phyloP scores from a whole-genome alignment of 2,329 filamentous ascomycete species.

The Colletotrichum spaethianum region DNA sequence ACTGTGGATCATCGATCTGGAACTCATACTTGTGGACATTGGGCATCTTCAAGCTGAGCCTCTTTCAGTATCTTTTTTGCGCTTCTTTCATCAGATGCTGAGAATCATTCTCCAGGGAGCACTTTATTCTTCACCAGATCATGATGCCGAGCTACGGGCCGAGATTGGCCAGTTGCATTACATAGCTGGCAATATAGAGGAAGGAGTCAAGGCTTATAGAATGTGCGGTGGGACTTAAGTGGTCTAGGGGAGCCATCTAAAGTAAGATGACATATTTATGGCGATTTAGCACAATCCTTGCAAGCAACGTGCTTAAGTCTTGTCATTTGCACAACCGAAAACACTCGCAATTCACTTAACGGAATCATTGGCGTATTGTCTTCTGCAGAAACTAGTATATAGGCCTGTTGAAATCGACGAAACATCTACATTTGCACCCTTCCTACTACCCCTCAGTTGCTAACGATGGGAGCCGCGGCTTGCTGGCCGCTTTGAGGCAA shows the following conservation, averaged over 20 bases:
- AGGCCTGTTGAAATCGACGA: no score
- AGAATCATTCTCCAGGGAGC: constrained; percentile 52
- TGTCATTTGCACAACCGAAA: no score
- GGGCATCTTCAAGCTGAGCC: constrained; percentile 43
- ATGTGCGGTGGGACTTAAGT: constrained; percentile 11
- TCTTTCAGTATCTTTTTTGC: constrained; percentile 53
- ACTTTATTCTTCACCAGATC: constrained; percentile 49
- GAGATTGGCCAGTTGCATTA: constrained; percentile 51
- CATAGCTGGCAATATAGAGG: constrained; percentile 48
- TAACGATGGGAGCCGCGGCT: not conserved
- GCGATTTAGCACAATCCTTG: no score
- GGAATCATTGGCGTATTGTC: no score
- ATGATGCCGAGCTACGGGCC: constrained; percentile 46
- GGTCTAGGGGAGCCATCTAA: not conserved
- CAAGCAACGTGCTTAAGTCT: no score
- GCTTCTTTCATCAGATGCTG: constrained; percentile 52
- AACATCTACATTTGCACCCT: no score
- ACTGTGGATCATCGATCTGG: constrained; percentile 51
- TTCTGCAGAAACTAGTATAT: no score
- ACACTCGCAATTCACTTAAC: no score
- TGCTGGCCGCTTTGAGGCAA: not conserved
- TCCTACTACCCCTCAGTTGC: not conserved
- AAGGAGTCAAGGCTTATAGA: constrained; percentile 51
- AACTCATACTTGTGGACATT: constrained; percentile 43
- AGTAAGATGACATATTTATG: not conserved